Evolutionary conservation across 257 asterid species (phyloP), one percentile per base, ranked within the genome.

Genomic region (Solanum peruvianum): DNA sequence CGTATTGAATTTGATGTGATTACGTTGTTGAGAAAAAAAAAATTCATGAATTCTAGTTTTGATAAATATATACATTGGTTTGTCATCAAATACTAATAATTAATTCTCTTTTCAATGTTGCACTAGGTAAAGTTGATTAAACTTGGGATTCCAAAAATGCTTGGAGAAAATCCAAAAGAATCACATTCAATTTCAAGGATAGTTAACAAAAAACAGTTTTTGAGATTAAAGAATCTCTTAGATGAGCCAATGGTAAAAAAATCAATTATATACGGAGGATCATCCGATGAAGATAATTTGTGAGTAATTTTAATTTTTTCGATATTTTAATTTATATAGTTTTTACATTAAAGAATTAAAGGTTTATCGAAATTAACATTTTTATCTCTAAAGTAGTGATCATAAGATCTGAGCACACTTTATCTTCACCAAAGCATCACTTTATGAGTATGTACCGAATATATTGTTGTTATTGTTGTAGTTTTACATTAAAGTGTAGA

Each of bases 251-350:
- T 15, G 90, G 97, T 96, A 15, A 88, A 88, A 89, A 85, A 77
- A 23, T 92, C 94, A 1, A 9, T 94, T 7, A 94, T 95, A 37
- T 82, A 92, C 83, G 99, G 98, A 14, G 98, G 99, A 37, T 90
- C 90, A 12, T 73, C 88, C 3, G 94, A 95, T 71, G 95, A 93
- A 91, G 91, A 94, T 15, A 90, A 89, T 70, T 83, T 95, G 98
- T 95, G 88, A 92, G 96, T 84, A 82, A 49, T 42, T 73, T 58
- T 52, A 52, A 16, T 52, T 52, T 52, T 82, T 13, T 39, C 1
- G 3, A 20, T 23, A 35, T 60, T 73, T 73, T 73, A 6, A 73
- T 37, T 73, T 67, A 14, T 29, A 29, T 62, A 58, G 13, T 21
- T 56, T 56, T 20, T 56, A 56, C 64, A 1, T 0, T 52, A 2